Percentiles rank a stretch among this genome's conserved stretches.
Evolutionary conservation across 2,329 filamentous ascomycete genomes (phyloP).

Genomic region (Orbilia blumenaviensis): DNA sequence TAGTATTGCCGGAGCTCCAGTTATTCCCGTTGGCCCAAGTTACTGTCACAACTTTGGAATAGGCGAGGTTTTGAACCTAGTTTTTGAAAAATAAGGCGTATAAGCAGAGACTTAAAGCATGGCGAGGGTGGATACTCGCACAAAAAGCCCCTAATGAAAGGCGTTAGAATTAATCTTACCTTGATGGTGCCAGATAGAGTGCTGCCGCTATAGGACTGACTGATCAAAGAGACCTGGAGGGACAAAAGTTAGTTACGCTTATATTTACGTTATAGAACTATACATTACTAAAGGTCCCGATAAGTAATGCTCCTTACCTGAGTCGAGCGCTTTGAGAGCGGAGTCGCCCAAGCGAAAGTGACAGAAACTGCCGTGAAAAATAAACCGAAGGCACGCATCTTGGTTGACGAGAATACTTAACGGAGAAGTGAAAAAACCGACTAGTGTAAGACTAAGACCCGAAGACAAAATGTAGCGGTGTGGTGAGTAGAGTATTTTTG

Average conservation of each 20-base stretch:
- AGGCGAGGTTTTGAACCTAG: constrained; percentile 42
- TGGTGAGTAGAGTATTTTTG: not conserved
- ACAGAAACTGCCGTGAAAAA: constrained; percentile 28
- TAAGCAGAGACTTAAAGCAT: no score
- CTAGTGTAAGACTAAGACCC: not conserved
- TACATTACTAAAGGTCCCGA: not conserved
- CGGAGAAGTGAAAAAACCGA: not conserved
- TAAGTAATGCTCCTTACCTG: constrained; percentile 11
- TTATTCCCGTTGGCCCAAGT: constrained; percentile 35
- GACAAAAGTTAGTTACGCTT: no score
- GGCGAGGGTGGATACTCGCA: no score
- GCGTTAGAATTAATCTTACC: not conserved
- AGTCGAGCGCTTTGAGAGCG: constrained; percentile 33
- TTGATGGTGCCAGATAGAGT: constrained; percentile 40
- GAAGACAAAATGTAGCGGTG: not conserved
- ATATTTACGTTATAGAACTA: not conserved
- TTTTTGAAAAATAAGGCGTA: not conserved
- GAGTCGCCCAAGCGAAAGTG: constrained; percentile 33
- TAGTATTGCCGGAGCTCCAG: constrained; percentile 26
- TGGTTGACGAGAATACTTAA: not conserved
- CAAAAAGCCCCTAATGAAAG: no score
- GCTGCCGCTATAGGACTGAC: constrained; percentile 27
- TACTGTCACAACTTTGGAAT: constrained; percentile 31
- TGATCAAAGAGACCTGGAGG: constrained; percentile 40
- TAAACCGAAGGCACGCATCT: constrained; percentile 15